These are phyloP conservation scores for Boletellus deceptivus DNA, from an alignment of 1,284 basidiomycete species.

Conservation along the genomic window DNA sequence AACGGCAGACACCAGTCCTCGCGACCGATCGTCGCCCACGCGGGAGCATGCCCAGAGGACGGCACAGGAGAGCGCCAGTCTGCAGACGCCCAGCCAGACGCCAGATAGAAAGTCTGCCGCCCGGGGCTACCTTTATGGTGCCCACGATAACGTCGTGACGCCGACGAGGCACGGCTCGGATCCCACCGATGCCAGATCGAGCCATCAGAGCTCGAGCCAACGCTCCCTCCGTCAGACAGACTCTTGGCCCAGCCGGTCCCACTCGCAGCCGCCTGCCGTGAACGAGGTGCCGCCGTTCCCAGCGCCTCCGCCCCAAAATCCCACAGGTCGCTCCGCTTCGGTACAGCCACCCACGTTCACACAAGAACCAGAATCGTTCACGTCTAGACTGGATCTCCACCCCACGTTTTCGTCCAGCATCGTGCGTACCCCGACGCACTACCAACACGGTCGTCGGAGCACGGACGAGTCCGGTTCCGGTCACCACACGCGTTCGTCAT, in stretches of 20 bases:
- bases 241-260: constrained; percentile 15
- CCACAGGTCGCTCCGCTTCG: constrained; percentile 17
- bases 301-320: constrained; percentile 27
- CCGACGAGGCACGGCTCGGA: constrained; percentile 28
- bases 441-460: constrained; percentile 24
- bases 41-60: constrained; percentile 23
- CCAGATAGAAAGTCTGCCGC: constrained; percentile 20
- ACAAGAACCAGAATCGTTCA: constrained; percentile 41
- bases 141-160: constrained; percentile 16
- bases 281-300: constrained; percentile 31
- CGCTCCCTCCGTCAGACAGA: constrained; percentile 18
- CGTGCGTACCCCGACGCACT: constrained; percentile 54
- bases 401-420: constrained; percentile 65
- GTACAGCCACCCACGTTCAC: constrained; percentile 20
- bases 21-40: constrained; percentile 12
- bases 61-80: constrained; percentile 11
- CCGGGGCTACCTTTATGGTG: constrained; percentile 17
- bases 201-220: constrained; percentile 9
- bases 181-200: constrained; percentile 14
- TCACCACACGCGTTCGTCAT: constrained; percentile 26
- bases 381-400: constrained; percentile 48
- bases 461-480: constrained; percentile 16
- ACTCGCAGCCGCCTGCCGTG: constrained; percentile 20
- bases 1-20: constrained; percentile 19
- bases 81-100: constrained; percentile 22